These are phyloP conservation scores for Rhododendron vialii DNA, from an alignment of 148 eudicot genomes.

Conservation along the genomic window DNA sequence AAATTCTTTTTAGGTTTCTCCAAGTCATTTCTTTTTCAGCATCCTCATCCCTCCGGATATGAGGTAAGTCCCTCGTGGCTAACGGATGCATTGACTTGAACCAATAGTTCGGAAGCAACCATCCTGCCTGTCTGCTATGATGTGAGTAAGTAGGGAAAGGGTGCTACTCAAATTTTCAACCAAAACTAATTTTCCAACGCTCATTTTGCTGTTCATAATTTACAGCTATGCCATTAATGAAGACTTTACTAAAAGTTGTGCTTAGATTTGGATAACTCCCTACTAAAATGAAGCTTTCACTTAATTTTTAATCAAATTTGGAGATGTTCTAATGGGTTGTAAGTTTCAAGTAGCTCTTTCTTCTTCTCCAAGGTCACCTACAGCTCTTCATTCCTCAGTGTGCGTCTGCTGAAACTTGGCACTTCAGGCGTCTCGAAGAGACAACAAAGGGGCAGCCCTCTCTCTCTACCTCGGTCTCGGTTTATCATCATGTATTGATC, in stretches of 20 bases:
- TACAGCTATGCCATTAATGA: not conserved
- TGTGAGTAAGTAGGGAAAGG: not conserved
- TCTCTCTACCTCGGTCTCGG: too few relatives aligned
- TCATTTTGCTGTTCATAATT: not conserved
- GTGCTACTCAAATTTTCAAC: not conserved
- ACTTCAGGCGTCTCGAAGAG: not conserved
- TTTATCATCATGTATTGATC: too few relatives aligned
- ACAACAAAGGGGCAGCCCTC: too few relatives aligned
- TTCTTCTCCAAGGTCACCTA: not conserved
- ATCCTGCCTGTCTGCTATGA: not conserved
- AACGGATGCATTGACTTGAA: not conserved
- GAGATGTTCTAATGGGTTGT: not conserved
- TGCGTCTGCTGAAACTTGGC: not conserved
- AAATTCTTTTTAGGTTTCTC: not conserved
- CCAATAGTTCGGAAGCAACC: not conserved
- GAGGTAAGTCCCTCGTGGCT: not conserved
- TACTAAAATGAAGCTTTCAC: not conserved
- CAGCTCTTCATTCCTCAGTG: not conserved
- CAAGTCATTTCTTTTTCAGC: not conserved
- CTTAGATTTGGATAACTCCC: not conserved
- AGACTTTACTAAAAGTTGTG: not conserved
- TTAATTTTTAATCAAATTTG: not conserved
- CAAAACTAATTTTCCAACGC: not conserved
- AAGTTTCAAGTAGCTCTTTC: not conserved
- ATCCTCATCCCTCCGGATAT: not conserved